These are phyloP conservation scores for Diaporthe destruens DNA, from an alignment of 2,329 filamentous ascomycete species.

Conservation along the genomic window DNA sequence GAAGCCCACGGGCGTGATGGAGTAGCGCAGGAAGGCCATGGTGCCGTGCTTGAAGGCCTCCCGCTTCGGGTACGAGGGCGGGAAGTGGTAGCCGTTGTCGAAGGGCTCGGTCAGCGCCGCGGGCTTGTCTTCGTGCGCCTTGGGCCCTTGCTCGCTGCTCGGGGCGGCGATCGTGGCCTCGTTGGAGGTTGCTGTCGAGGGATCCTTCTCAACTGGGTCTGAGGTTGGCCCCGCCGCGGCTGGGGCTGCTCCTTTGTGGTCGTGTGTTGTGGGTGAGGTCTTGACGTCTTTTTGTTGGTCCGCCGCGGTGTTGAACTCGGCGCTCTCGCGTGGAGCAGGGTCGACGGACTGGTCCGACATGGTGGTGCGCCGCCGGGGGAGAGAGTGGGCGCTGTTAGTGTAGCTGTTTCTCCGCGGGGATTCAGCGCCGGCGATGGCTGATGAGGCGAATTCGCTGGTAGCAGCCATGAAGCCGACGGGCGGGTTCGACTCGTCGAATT, in stretches of 20 bases:
- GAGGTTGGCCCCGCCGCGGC: neutral
- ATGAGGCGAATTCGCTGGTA: conserved; percentile 60
- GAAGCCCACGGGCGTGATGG: conserved; percentile 81
- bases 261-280: neutral
- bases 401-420: conserved; percentile 36
- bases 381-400: conserved; percentile 18
- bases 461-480: conserved; percentile 63
- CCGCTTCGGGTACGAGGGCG: conserved; percentile 70
- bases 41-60: conserved; percentile 70
- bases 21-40: conserved; percentile 77
- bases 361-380: conserved; percentile 30
- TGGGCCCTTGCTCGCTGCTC: conserved; percentile 43
- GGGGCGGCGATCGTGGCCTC: conserved; percentile 45
- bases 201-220: conserved; percentile 10
- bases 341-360: conserved; percentile 32
- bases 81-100: conserved; percentile 76
- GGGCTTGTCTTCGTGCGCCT: conserved; percentile 38
- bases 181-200: conserved; percentile 42
- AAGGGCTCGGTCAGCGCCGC: conserved; percentile 57
- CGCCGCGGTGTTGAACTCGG: conserved; percentile 1
- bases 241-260: neutral
- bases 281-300: neutral
- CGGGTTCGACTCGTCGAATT: conserved; percentile 60
- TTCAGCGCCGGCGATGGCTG: conserved; percentile 48
- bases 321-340: conserved; percentile 22